Percentiles rank a stretch among this genome's conserved stretches.
Conservation (phyloP, 73 alveolate genomes). For the Symbiodinium natans region DNA sequence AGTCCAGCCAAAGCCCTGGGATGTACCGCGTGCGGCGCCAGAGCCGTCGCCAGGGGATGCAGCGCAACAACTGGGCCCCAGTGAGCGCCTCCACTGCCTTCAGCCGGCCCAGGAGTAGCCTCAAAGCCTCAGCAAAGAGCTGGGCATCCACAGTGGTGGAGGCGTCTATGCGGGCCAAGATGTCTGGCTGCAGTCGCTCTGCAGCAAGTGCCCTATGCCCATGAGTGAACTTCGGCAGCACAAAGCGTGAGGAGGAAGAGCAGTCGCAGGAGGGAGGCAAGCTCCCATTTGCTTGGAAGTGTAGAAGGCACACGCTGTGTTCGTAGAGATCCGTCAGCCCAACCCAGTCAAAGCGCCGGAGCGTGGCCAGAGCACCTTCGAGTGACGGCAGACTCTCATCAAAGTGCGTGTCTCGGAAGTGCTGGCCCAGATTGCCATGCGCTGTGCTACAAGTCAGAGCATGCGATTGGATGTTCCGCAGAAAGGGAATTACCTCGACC, state of each 20-base stretch:
- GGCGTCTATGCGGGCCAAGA: constrained; percentile 9
- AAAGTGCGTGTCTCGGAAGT: constrained; percentile 14
- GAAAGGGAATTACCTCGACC: constrained; percentile 44
- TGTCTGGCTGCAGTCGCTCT: constrained; percentile 1
- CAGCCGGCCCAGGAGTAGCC: constrained; percentile 75
- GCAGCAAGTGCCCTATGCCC: constrained; percentile 16
- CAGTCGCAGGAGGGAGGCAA: constrained; percentile 59
- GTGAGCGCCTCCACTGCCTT: constrained; percentile 35
- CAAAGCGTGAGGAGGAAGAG: background rate
- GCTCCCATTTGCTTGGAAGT: constrained; percentile 50
- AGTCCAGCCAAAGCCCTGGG: background rate
- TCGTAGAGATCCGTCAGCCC: constrained; percentile 76
- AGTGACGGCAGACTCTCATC: background rate
- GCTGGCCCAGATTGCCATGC: constrained; percentile 47
- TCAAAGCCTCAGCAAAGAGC: constrained; percentile 7
- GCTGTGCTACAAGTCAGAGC: constrained; percentile 44
- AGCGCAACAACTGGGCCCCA: background rate
- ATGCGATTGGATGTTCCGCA: constrained; percentile 55
- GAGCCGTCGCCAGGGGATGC: constrained; percentile 78
- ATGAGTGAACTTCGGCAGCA: constrained; percentile 61
- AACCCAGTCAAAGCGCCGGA: constrained; percentile 40
- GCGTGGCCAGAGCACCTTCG: constrained; percentile 15
- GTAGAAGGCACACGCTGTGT: constrained; percentile 50
- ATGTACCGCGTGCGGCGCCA: background rate
- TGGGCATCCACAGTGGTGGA: constrained; percentile 13